Base-by-base conservation (phyloP, 2,329 filamentous ascomycete species). In the Phoma herbarum region DNA sequence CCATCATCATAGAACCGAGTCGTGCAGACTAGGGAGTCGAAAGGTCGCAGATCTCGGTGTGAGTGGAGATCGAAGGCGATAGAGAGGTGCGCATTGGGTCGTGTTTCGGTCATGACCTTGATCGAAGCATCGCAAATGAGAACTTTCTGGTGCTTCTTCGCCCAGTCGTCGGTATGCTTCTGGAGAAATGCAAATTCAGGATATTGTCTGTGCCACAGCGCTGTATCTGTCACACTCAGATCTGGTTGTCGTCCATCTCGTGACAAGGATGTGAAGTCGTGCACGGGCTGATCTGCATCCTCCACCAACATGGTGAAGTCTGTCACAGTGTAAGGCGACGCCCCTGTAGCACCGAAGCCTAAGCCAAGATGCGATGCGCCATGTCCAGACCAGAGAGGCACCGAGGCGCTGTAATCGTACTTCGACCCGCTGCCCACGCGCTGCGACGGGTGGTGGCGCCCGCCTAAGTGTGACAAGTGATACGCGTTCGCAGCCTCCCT, bases 291-390 rank as follows among this genome's bases (percentile, higher is more conserved):
- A 26, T 70, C 63, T 7, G 72, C 73, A 20, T 73, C 75, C 52
- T 77, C 75, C 22, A 80, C 76, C 31, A 77, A 74, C 75, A 82
- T 80, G 52, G 73, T 70, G 39, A 82, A 80, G 9, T 76, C 67
- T 2, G 63, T 61, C 3, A 75, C 63, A 8, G 64, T 54, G 46
- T 68, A 74, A 2, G 69, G 62, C 22, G 65, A 60, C 10, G 65
- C 50, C 2, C 56, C 50, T 2, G 66, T 41, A 3, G 60, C 57
- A 18, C 29, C 56, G 14, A 63, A 57, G 14, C 61, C 37, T 29
- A 60, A 46, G 28, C 55, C 50, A 7, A 65, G 52, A 12, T 65
- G 58, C 18, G 69, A 48, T 20, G 62, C 52, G 16, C 65, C 62
- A 37, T 54, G 57, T 20, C 65, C 59, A 48, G 62, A 50, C 62